Evolutionary conservation across 164 flowering plant genomes (phyloP), one percentile per base, ranked within the genome.

Genomic region (Liriodendron chinense): DNA sequence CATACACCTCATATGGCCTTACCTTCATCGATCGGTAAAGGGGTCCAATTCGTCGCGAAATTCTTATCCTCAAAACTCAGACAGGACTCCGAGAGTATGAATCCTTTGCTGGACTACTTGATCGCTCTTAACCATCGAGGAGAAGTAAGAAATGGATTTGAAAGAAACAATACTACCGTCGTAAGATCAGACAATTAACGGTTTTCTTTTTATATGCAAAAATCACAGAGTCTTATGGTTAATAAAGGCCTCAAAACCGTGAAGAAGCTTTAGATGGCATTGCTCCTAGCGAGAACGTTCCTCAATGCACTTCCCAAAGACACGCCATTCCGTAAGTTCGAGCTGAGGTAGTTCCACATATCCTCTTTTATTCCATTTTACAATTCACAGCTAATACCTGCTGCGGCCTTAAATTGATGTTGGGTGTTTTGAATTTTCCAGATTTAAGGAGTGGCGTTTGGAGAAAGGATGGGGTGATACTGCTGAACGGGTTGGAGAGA

Each of bases 401-500:
- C 59, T 53, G 13, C 12, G 25, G 25, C 25, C 67, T 64, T 21
- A 64, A 23, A 64, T 21, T 2, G 23, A 24, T 64, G 67, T 64
- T 23, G n/a, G 18, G 47, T 28, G 18, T 20, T 20, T 24, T 66
- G 69, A 66, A 10, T 4, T 66, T 61, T 80, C 53, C 86, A 91
- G 98, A 84, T 76, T 96, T 61, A 81, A 83, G 68, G 92, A 91
- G 48, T 87, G 91, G 94, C 98, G 99, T 3, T 87, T 96, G 34
- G 98, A 91, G 86, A 96, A 87, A 74, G 99, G 99, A 23, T 96
- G 99, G 99, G 99, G 99, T n/a, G 83, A 87, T 56, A 90, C 79
- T 34, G 97, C 98, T 9, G 97, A 81, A 76, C 86, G 87, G 73
- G 98, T 89, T 2, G 80, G 65, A 73, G 98, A 93, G 76, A 94